phyloP scores from a whole-genome alignment of 768 basidiomycete genomes.

The Lyophyllum decastes region DNA sequence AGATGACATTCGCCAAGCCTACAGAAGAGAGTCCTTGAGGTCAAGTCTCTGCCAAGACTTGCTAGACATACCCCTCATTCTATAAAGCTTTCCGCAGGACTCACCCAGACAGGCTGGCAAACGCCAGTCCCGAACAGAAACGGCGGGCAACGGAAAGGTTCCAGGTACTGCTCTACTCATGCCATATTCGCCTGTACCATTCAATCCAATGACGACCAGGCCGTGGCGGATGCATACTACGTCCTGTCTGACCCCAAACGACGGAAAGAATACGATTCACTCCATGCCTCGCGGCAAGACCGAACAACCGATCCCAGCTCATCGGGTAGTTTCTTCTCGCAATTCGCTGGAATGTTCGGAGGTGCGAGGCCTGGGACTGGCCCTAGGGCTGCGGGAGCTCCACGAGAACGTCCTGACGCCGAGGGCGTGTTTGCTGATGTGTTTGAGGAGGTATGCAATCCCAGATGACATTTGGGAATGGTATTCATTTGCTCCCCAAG shows the following conservation, averaged over 20 bases:
- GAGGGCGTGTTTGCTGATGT: constrained; percentile 86
- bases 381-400: constrained; percentile 27
- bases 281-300: constrained; percentile 60
- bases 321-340: constrained; percentile 73
- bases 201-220: constrained; percentile 36
- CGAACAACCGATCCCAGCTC: constrained; percentile 64
- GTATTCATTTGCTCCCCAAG: constrained; percentile 30
- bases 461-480: neutral
- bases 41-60: constrained; percentile 21
- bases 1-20: constrained; percentile 76
- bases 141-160: constrained; percentile 80
- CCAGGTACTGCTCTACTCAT: constrained; percentile 49
- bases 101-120: constrained; percentile 83
- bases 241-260: constrained; percentile 81
- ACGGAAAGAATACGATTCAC: constrained; percentile 69
- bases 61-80: constrained; percentile 15
- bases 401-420: constrained; percentile 63
- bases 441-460: constrained; percentile 76
- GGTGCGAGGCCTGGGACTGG: constrained; percentile 29
- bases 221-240: constrained; percentile 93
- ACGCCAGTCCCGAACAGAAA: constrained; percentile 71
- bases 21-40: constrained; percentile 81
- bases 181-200: neutral
- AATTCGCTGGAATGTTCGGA: constrained; percentile 75
- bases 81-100: constrained; percentile 50